These are phyloP conservation scores for Lactifluus volemus DNA, from an alignment of 768 basidiomycete genomes.

Conservation along the genomic window DNA sequence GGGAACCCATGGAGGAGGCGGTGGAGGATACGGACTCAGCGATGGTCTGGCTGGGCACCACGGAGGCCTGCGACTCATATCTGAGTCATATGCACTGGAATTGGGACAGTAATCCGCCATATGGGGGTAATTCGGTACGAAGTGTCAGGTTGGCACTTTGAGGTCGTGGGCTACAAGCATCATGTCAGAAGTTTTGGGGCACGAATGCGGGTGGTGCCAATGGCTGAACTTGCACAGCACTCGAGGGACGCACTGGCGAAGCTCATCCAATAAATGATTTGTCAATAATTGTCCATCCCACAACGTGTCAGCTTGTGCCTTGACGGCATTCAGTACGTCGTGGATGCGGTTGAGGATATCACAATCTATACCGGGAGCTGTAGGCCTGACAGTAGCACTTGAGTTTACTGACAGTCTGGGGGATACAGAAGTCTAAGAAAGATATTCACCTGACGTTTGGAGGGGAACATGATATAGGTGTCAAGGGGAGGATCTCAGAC, in stretches of 20 bases:
- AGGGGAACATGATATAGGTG: conserved; percentile 14
- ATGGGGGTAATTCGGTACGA: conserved; percentile 25
- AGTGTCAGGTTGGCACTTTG: conserved; percentile 35
- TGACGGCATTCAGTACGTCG: conserved; percentile 47
- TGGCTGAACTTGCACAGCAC: conserved; percentile 32
- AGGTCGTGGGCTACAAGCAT: conserved; percentile 30
- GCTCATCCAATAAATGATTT: conserved; percentile 51
- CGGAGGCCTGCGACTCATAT: conserved; percentile 4
- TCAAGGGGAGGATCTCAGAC: conserved; percentile 3
- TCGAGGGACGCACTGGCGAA: conserved; percentile 39
- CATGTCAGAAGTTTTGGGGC: conserved; percentile 48
- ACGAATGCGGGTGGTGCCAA: conserved; percentile 40
- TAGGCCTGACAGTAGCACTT: conserved; percentile 30
- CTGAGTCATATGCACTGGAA: conserved; percentile 7
- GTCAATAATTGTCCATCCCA: conserved; percentile 54
- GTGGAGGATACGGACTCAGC: background rate
- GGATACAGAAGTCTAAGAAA: conserved; percentile 33
- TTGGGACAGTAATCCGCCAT: conserved; percentile 19
- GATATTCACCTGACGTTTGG: conserved; percentile 26
- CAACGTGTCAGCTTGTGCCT: conserved; percentile 50
- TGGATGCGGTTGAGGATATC: conserved; percentile 38
- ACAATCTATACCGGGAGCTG: conserved; percentile 24
- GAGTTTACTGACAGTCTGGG: conserved; percentile 28
- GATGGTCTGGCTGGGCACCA: background rate
- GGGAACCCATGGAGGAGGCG: background rate